Base-by-base conservation (phyloP, 345 rosid genomes). In the Rhizophora mangle region DNA sequence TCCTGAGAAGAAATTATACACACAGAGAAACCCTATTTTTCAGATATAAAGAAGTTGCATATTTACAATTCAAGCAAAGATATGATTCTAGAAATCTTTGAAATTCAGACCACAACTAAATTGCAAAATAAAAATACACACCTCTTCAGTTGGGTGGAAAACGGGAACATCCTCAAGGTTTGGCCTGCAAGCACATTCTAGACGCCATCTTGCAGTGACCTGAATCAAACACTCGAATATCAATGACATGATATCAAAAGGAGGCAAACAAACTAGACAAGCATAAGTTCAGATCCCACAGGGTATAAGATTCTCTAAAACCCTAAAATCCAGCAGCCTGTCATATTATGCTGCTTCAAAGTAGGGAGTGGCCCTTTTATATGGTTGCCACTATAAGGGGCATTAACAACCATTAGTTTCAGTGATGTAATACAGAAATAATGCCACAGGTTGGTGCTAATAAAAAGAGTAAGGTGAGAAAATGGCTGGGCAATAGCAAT, bases 81-180 rank as follows among this genome's bases (percentile, higher is more conserved):
- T 29, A 24, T 24, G 31, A 56, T 0, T 0, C 16, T 27, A 56
- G 31, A 16, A 43, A 15, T 24, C 37, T 24, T 47, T 37, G 49
- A 27, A 64, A 53, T 67, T 70, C 29, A 58, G 61, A 64, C 27
- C 70, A 75, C 72, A 69, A 46, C 70, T 68, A 62, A 29, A 67
- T 24, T 31, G 64, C 29, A 26, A 68, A 78, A 64, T 52, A 75
- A 70, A 9, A 67, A 82, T 21, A 47, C 15, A 67, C 70, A 96
- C 99, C 98, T 96, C 96, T 80, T 92, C 97, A 10, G 83, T 90
- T 0, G 99, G 99, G 82, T 90, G 86, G 83, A 96, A 96, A 63
- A 86, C 87, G 61, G 98, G 99, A 68, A 90, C 89, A 54, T 90
- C 90, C 81, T 85, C 92, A 75, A 96, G 75, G 55, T 81, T 85